phyloP scores from a whole-genome alignment of 495 filamentous ascomycete species.

The Penicillium cosmopolitanum region DNA sequence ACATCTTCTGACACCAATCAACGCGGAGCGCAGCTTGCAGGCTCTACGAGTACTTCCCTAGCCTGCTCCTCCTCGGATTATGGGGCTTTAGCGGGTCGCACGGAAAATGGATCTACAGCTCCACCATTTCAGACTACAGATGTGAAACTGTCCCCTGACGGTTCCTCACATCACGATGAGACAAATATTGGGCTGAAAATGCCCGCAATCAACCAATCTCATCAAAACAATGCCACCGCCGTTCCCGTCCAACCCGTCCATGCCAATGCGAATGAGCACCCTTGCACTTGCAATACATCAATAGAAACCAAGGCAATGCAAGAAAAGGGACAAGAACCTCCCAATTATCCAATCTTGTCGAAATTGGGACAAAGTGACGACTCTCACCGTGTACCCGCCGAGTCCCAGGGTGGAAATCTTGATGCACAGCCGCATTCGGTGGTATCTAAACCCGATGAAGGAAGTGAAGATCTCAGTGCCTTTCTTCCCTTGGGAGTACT shows the following conservation, averaged over 20 bases:
- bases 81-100: background rate
- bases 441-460: background rate
- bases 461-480: background rate
- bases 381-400: no score
- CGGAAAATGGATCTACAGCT: background rate
- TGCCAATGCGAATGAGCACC: background rate
- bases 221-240: background rate
- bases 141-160: background rate
- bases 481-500: slow-evolving; percentile 24
- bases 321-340: background rate
- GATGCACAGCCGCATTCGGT: background rate
- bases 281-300: background rate
- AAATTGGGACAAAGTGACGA: background rate
- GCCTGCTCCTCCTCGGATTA: background rate
- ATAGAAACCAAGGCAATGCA: background rate
- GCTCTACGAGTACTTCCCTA: background rate
- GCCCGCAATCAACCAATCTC: background rate
- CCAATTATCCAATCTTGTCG: background rate
- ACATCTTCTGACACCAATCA: background rate
- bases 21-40: background rate
- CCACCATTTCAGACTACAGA: background rate
- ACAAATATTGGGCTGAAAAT: background rate
- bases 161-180: background rate
- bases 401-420: no score
- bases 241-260: no score